Conservation (phyloP, 345 rosid species). For the thale cress (Arabidopsis thaliana) region DNA sequence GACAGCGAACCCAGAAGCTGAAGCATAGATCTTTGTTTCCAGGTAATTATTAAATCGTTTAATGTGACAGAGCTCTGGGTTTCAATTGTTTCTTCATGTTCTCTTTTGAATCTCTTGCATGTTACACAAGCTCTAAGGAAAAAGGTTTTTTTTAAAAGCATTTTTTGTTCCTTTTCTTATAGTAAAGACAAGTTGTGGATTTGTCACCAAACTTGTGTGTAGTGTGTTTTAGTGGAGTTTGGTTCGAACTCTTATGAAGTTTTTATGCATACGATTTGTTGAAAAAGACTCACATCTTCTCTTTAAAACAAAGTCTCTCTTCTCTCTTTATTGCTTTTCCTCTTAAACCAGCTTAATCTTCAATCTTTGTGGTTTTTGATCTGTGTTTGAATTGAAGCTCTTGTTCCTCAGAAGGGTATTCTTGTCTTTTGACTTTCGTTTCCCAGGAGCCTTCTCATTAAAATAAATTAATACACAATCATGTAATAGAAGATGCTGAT, state of each 20-base stretch:
- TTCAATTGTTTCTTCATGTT: not conserved
- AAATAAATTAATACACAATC: not conserved
- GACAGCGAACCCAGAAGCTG: constrained; percentile 18
- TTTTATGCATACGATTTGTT: constrained; percentile 64
- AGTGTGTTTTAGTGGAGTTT: constrained; percentile 54
- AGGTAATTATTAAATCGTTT: constrained; percentile 27
- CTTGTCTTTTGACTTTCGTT: constrained; percentile 23
- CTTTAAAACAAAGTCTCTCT: constrained; percentile 74
- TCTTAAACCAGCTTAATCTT: constrained; percentile 15
- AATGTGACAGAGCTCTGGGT: constrained; percentile 11
- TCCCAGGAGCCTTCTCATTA: constrained; percentile 27
- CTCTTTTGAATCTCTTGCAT: constrained; percentile 21
- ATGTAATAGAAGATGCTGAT: constrained; percentile 24
- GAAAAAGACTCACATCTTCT: constrained; percentile 77
- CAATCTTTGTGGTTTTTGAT: not conserved
- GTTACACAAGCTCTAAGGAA: constrained; percentile 13
- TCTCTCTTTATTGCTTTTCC: constrained; percentile 28
- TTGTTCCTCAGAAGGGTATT: constrained; percentile 50
- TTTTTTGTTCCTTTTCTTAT: not conserved
- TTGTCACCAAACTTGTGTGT: constrained; percentile 45
- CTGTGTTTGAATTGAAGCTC: constrained; percentile 18
- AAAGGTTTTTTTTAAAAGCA: not conserved
- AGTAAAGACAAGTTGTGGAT: constrained; percentile 37
- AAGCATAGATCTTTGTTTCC: constrained; percentile 34
- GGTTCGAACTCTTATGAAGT: constrained; percentile 45